Base-by-base conservation (phyloP, 2,329 filamentous ascomycete genomes). In the Phaeosphaeria sp. region DNA sequence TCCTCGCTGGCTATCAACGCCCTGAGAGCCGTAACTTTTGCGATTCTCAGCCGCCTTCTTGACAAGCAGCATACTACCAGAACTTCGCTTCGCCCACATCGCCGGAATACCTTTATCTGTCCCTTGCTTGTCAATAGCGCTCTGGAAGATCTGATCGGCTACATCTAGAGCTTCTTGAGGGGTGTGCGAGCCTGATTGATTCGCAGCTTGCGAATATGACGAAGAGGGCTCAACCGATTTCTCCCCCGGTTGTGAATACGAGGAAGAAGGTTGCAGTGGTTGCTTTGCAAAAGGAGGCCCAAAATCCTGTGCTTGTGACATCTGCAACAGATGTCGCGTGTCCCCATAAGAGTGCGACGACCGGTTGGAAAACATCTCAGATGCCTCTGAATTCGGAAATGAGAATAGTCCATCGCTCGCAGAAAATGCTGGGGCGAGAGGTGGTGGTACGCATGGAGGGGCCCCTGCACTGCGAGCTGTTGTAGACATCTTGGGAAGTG, bases 281-380 rank as follows among this genome's bases (percentile, higher is more conserved):
- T 63, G 56, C 23, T 23, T 21, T 15, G 42, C 18, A 25, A 39
- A 21, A 7, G 27, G 22, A 11, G 53, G 50, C n/a, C 41, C n/a
- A 1, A 27, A 46, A 17, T 22, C 18, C 11, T 58, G 56, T 3
- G 62, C 58, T 17, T 61, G 63, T 17, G 68, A 64, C 11, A 74
- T 55, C 23, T 64, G 65, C 4, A 77, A 59, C 5, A 77, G 62
- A 17, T 74, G 62, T 2, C 65, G 71, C 18, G 74, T 77, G 50
- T 77, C 72, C 25, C 72, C 75, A 51, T 77, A 77, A 5, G 75
- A 77, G 23, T 74, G 66, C 3, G 66, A 68, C 2, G 73, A 73
- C 30, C 30, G 55, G 9, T 65, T 57, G 0, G 72, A 72, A 41
- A 72, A 66, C 39, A 72, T 56, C 0, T 67, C 66, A 1, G 72